Base-by-base conservation (phyloP, 2,329 filamentous ascomycete genomes). In the Epichloe festucae region DNA sequence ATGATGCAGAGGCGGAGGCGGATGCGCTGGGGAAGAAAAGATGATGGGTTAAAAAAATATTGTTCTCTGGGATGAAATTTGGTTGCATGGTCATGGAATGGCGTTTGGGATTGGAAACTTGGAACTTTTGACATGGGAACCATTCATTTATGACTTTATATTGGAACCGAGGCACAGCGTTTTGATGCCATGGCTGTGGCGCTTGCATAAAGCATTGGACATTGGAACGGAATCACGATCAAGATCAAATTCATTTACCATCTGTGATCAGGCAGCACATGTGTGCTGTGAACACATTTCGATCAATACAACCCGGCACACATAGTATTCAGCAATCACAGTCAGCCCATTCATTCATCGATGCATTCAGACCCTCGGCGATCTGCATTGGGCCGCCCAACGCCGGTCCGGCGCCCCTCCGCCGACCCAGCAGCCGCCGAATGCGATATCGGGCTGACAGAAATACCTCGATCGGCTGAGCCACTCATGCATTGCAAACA, bases 1-100 rank as follows among this genome's bases (percentile, higher is more conserved):
- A 78, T 58, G 75, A 77, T 60, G 65, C 61, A 27, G 61, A 73
- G 58, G 71, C 63, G 2, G 63, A 71, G 60, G 62, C 63, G n/a
- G 67, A 71, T 61, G 64, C 67, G 3, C 42, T 70, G 53, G 67
- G 67, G 23, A 70, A 65, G 62, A 70, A 65, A 56, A 63, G 63
- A 49, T 68, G 55, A 67, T 50, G 35, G 41, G 11, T 21, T 15
- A 19, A 23, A 31, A 10, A 11, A 31, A 31, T 11, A 31, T 31
- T 31, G 10, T 31, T 31, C 3, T 14, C 31, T 35, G 44, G 31
- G 12, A 21, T 21, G 10, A 11, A n/a, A n/a, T 38, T 11, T 4
- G 31, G 31, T 11, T 31, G 36, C 23, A 19, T 2, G 38, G 5
- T 31, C 7, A 4, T 21, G 12, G 44, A n/a, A 41, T 17, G 19